Evolutionary conservation across 805 yeast genomes (phyloP).

Genomic region (Suhomyces vadensis): DNA sequence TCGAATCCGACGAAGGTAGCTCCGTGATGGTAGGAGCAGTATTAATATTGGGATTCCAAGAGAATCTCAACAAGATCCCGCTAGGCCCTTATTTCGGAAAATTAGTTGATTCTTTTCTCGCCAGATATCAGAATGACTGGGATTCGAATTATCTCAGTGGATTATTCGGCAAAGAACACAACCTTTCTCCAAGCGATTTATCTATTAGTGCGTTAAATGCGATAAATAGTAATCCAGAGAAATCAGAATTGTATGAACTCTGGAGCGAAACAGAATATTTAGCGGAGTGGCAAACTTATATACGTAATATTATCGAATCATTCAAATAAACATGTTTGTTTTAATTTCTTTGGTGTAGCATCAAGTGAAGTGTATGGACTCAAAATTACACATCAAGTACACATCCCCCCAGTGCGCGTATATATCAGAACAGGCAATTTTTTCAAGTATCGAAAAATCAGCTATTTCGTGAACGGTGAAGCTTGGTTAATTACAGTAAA

Average conservation of each 20-base stretch:
- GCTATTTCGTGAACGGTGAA: neutral
- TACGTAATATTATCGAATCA: too few species aligned
- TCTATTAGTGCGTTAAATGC: neutral
- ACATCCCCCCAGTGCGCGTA: conserved; percentile 6
- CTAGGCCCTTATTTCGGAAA: neutral
- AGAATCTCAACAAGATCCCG: neutral
- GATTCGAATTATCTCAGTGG: neutral
- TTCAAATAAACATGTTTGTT: neutral
- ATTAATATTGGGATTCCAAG: neutral
- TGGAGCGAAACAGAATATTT: neutral
- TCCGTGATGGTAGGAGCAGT: neutral
- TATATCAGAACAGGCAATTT: conserved; percentile 2
- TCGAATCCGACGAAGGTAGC: neutral
- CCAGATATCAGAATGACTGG: neutral
- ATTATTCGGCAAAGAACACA: neutral
- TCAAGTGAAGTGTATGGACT: neutral
- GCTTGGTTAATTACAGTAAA: neutral
- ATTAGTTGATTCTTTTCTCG: neutral
- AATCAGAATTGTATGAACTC: neutral
- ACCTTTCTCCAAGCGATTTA: neutral
- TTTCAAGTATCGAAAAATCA: conserved; percentile 3
- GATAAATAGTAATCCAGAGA: neutral
- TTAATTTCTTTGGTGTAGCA: neutral
- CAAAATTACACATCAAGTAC: neutral
- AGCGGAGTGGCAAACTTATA: neutral